These are phyloP conservation scores for Diaporthe sp. DNA, from an alignment of 2,329 filamentous ascomycete genomes.

Conservation along the genomic window DNA sequence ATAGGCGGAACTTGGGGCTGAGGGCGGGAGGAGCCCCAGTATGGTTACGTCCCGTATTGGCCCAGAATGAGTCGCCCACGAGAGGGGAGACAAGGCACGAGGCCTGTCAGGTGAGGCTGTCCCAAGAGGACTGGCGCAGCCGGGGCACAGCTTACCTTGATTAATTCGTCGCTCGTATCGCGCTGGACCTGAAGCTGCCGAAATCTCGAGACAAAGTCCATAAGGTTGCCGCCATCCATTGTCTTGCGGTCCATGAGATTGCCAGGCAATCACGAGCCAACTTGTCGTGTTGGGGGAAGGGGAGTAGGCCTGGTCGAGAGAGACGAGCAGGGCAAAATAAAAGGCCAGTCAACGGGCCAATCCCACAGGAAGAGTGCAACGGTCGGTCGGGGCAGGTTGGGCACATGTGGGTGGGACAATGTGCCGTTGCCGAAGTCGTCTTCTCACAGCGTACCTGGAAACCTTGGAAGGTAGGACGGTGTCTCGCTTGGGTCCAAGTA, in stretches of 20 bases:
- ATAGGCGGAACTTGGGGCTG: neutral
- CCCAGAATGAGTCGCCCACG: neutral
- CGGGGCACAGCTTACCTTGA: constrained; percentile 57
- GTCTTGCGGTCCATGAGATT: constrained; percentile 34
- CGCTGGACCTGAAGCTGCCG: constrained; percentile 57
- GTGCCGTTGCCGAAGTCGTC: constrained; percentile 7
- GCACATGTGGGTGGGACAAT: constrained; percentile 6
- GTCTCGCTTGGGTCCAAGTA: constrained; percentile 13
- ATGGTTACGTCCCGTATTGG: neutral
- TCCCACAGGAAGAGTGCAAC: constrained; percentile 1
- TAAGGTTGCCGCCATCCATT: constrained; percentile 28
- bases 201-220: constrained; percentile 63
- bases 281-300: neutral
- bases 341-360: neutral
- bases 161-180: constrained; percentile 58
- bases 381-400: constrained; percentile 16
- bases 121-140: neutral
- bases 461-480: neutral
- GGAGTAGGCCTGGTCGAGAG: neutral
- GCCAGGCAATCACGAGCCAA: constrained; percentile 9
- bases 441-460: neutral
- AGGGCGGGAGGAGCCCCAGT: neutral
- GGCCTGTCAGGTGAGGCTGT: neutral
- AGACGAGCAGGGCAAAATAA: neutral
- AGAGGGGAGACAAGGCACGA: neutral